A percentile compares a stretch with the other conserved stretches of the same genome.
Evolutionary conservation across 148 eudicot species (phyloP).

Genomic region (Rhododendron griersonianum): DNA sequence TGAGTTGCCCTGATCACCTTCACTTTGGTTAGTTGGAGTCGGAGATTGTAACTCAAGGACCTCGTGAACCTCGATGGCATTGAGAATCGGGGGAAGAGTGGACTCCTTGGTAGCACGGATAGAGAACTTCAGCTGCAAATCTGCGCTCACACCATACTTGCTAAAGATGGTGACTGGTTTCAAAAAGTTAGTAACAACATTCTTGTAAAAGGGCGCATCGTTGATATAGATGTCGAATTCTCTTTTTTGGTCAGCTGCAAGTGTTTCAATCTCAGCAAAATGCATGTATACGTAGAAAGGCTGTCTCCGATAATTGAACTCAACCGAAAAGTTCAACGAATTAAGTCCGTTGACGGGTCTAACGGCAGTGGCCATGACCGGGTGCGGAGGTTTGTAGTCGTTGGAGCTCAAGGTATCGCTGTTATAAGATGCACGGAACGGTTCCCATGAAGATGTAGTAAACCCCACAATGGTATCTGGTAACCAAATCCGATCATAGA

Average conservation of each 20-base stretch:
- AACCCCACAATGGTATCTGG: no score
- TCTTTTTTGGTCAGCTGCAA: conserved; percentile 19
- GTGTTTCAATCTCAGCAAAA: conserved; percentile 33
- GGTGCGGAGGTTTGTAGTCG: conserved; percentile 11
- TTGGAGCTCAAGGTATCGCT: background rate
- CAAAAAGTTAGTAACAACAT: conserved; percentile 14
- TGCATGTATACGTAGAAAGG: conserved; percentile 20
- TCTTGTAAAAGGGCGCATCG: background rate
- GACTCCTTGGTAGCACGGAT: conserved; percentile 8
- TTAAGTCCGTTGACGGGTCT: background rate
- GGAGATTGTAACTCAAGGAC: conserved; percentile 3
- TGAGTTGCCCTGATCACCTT: background rate
- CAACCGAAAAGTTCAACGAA: background rate
- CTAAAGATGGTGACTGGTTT: background rate
- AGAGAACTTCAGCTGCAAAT: background rate
- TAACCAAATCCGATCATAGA: no score
- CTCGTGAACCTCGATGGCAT: conserved; percentile 21
- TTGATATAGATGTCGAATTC: conserved; percentile 29
- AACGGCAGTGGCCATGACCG: conserved; percentile 26
- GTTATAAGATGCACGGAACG: background rate
- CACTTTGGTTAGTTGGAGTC: conserved; percentile 12
- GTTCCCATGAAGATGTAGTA: background rate
- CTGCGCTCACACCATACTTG: background rate
- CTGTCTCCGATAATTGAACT: background rate
- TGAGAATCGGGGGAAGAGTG: conserved; percentile 31